phyloP scores from a whole-genome alignment of 2,329 filamentous ascomycete species.

The Coniochaeta hoffmannii region DNA sequence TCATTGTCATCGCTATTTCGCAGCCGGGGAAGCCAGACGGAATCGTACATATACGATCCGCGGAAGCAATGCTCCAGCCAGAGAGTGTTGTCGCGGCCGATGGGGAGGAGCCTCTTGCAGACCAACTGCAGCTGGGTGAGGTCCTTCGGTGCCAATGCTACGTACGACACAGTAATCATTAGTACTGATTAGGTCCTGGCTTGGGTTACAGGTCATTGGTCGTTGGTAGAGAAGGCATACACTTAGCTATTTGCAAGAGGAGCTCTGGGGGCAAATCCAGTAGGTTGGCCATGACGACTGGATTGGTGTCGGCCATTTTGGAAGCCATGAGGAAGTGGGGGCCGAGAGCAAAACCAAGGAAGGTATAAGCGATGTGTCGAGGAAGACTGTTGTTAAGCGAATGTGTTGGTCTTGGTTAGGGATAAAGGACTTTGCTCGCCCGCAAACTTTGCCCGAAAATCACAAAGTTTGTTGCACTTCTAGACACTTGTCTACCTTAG shows the following conservation, averaged over 20 bases:
- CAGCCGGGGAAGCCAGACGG: conserved; percentile 27
- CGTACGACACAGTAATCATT: background rate
- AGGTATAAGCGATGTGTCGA: background rate
- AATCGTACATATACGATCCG: conserved; percentile 57
- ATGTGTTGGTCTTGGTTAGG: background rate
- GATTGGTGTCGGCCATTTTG: background rate
- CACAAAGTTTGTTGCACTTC: background rate
- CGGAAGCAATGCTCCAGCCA: conserved; percentile 74
- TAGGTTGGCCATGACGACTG: too few species aligned
- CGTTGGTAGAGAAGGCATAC: background rate
- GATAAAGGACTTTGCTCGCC: background rate
- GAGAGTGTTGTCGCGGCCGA: conserved; percentile 66
- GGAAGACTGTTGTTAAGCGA: background rate
- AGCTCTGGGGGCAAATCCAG: background rate
- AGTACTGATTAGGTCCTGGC: background rate
- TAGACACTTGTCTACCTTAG: too few species aligned
- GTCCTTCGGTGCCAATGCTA: conserved; percentile 57
- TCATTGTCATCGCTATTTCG: background rate
- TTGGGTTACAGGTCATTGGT: background rate
- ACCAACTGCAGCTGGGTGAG: conserved; percentile 63
- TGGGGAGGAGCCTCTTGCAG: conserved; percentile 54
- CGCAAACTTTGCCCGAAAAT: too few species aligned
- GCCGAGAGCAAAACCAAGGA: background rate
- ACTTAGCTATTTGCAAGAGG: background rate
- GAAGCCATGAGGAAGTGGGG: background rate